A percentile compares a stretch with the other conserved stretches of the same genome.
Evolutionary conservation across 1,284 basidiomycete species (phyloP).

Genomic region (Rhizoctonia solani): DNA sequence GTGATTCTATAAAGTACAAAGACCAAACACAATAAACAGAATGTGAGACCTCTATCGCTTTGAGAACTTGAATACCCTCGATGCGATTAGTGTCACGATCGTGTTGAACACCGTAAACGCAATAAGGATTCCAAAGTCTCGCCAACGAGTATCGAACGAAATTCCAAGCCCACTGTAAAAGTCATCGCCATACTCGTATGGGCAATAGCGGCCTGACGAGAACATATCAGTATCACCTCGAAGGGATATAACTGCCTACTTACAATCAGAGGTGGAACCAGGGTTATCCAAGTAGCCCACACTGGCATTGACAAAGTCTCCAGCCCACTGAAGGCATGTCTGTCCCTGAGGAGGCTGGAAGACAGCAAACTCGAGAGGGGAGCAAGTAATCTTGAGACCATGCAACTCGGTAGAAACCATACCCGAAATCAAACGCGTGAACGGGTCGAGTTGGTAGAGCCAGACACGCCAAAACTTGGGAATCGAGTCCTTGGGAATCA

Average conservation of each 20-base stretch:
- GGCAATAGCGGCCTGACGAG: neutral
- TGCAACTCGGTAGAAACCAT: slow-evolving; percentile 82
- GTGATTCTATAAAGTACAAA: too few species aligned
- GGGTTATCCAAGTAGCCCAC: slow-evolving; percentile 83
- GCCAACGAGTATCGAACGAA: slow-evolving; percentile 64
- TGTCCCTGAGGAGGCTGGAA: slow-evolving; percentile 76
- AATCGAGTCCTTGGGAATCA: slow-evolving; percentile 54
- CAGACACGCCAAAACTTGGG: slow-evolving; percentile 75
- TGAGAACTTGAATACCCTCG: slow-evolving; percentile 77
- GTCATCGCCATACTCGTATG: slow-evolving; percentile 57
- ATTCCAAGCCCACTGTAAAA: slow-evolving; percentile 75
- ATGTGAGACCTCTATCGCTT: too few species aligned
- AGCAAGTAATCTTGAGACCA: slow-evolving; percentile 70
- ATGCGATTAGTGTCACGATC: slow-evolving; percentile 69
- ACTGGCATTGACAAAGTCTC: slow-evolving; percentile 62
- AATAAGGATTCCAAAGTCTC: slow-evolving; percentile 74
- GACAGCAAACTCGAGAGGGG: slow-evolving; percentile 63
- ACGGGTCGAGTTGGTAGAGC: slow-evolving; percentile 61
- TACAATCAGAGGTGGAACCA: slow-evolving; percentile 60
- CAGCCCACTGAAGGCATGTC: slow-evolving; percentile 74
- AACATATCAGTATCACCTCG: neutral
- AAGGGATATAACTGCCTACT: slow-evolving; percentile 44
- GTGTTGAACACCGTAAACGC: slow-evolving; percentile 52
- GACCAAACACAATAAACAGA: too few species aligned
- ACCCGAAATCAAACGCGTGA: slow-evolving; percentile 70